These are phyloP conservation scores for Colletotrichum somersetense DNA, from an alignment of 2,329 filamentous ascomycete genomes.

Conservation along the genomic window DNA sequence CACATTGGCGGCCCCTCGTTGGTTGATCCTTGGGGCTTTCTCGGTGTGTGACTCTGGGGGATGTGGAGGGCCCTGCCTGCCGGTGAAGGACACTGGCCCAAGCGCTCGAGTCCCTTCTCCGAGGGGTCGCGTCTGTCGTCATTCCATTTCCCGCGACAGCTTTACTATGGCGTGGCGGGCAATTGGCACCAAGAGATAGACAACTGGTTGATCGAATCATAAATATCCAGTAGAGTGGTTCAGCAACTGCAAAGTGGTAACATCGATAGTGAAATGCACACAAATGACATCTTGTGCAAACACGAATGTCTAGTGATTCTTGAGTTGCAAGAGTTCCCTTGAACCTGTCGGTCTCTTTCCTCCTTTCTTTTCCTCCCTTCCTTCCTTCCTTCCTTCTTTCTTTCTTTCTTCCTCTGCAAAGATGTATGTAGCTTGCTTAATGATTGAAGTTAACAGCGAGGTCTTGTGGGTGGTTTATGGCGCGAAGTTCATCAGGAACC, in stretches of 20 bases:
- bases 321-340: not conserved
- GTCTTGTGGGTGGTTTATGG: not conserved
- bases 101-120: not conserved
- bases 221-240: too few species aligned
- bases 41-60: constrained; percentile 38
- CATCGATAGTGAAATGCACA: too few species aligned
- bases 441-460: too few species aligned
- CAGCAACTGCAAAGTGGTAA: too few species aligned
- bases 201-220: not conserved
- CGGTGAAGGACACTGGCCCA: constrained; percentile 5
- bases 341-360: not conserved
- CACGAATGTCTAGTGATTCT: not conserved
- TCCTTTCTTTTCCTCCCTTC: too few species aligned
- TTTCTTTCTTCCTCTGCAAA: not conserved
- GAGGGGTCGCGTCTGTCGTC: not conserved
- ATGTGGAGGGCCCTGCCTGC: constrained; percentile 14
- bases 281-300: not conserved
- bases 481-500: constrained; percentile 1
- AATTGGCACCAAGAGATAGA: not conserved
- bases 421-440: not conserved
- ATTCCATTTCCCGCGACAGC: constrained; percentile 5
- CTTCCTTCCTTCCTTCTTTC: too few species aligned
- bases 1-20: constrained; percentile 17
- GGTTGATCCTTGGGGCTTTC: not conserved
- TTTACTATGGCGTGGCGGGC: not conserved